Base-by-base conservation (phyloP, 2,329 filamentous ascomycete genomes). In the Calonectria crousiana region DNA sequence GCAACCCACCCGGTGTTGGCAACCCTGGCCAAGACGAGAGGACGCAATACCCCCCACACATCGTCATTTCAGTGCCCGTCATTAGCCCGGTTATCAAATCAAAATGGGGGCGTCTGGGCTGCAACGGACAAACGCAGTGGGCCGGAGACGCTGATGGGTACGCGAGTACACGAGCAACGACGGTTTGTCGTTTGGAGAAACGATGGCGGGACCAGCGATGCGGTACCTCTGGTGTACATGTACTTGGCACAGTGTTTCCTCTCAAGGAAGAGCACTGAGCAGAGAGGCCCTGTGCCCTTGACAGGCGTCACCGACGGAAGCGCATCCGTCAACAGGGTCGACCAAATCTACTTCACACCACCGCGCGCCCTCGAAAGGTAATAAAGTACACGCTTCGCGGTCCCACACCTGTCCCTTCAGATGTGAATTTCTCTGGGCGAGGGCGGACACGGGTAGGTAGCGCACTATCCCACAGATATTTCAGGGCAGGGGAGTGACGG, bases 21-120 rank as follows among this genome's bases (percentile, higher is more conserved):
- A 78, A 65, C 47, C 67, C 64, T 80, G 78, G 78, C 75, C 73
- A 52, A 74, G 66, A 70, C 75, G 78, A 78, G 75, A 76, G 73
- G 72, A 76, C 67, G 72, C 74, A 58, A 60, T 69, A 75, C 75
- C 77, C 79, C 79, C 79, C 79, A 80, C 79, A 80, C 74, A 70
- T 80, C 78, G 78, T 80, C 79, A 80, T 80, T 81, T 80, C 77
- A 77, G 72, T 75, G 67, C 74, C 78, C 78, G 73, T 80, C 79
- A 79, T 80, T 81, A 80, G 78, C 71, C 75, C 74, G 72, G 73
- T 78, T 78, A 72, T 77, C 78, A 77, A 80, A 80, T 80, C 78
- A 80, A 78, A 80, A 78, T 73, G 72, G 76, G 77, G 71, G 77
- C 74, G 78, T 60, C 77, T 74, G 74, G 75, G 73, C 73, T 78